Conservation (phyloP, 1,139 yeast genomes). For the Cylindricascospora bacillispora region DNA sequence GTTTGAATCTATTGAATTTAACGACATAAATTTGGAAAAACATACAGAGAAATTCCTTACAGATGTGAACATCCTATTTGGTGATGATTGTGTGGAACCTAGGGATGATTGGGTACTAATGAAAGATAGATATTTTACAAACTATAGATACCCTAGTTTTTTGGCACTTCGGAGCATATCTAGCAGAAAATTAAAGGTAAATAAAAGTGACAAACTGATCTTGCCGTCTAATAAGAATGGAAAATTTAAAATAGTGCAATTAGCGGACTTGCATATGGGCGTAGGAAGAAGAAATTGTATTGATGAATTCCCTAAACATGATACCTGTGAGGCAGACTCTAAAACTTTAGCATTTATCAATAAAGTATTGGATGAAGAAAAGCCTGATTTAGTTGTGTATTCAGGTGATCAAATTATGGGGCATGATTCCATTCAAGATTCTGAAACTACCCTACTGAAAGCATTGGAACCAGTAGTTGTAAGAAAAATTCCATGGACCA, state of each 20-base stretch:
- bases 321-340: conserved; percentile 61
- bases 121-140: conserved; percentile 18
- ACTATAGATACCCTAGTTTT: conserved; percentile 3
- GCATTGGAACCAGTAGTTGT: conserved; percentile 60
- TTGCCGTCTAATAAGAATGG: conserved; percentile 32
- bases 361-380: conserved; percentile 51
- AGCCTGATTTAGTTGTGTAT: conserved; percentile 69
- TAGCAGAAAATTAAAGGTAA: too few species aligned
- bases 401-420: conserved; percentile 76
- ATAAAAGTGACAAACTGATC: too few species aligned
- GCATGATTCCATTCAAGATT: conserved; percentile 52
- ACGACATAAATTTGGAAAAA: conserved; percentile 1
- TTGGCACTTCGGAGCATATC: conserved; percentile 3
- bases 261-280: conserved; percentile 77
- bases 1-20: neutral
- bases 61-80: conserved; percentile 55
- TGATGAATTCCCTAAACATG: conserved; percentile 47
- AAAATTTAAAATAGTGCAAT: conserved; percentile 63
- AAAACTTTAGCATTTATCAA: conserved; percentile 53
- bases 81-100: conserved; percentile 65
- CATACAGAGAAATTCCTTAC: conserved; percentile 10
- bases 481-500: conserved; percentile 65
- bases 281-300: conserved; percentile 66
- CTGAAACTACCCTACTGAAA: conserved; percentile 66
- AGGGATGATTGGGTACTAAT: conserved; percentile 54